Evolutionary conservation across 768 basidiomycete genomes (phyloP).

Genomic region (Calvatia gigantea): DNA sequence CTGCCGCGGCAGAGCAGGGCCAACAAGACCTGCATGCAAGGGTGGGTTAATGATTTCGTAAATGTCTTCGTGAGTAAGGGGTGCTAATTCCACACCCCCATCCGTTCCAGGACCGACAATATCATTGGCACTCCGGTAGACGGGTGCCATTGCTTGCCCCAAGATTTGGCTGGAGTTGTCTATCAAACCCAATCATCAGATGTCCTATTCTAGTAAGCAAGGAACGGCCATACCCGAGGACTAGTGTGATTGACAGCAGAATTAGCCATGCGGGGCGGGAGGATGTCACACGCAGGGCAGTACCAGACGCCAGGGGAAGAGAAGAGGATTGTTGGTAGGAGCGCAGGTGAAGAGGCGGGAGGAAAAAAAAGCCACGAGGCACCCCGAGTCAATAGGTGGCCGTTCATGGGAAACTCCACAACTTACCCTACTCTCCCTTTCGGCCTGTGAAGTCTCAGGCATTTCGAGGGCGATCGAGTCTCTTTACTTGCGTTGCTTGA

Average conservation of each 20-base stretch:
- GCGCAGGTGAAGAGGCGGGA: not conserved
- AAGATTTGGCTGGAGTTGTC: not conserved
- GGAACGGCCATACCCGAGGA: not conserved
- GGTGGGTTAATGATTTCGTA: not conserved
- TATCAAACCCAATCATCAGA: not conserved
- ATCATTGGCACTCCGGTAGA: not conserved
- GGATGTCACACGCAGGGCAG: not conserved
- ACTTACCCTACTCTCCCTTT: not conserved
- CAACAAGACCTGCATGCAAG: not conserved
- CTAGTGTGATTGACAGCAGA: not conserved
- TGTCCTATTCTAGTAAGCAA: not conserved
- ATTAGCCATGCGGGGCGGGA: not conserved
- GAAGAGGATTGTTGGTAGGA: not conserved
- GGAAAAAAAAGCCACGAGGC: not conserved
- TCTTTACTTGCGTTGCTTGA: too few relatives aligned
- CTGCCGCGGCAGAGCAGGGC: not conserved
- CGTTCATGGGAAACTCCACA: not conserved
- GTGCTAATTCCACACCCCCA: not conserved
- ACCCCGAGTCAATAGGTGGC: not conserved
- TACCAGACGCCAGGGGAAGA: not conserved
- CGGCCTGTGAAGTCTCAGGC: not conserved
- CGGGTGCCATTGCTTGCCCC: not conserved
- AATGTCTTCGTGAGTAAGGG: not conserved
- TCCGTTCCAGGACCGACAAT: too few relatives aligned
- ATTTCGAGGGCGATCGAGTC: not conserved